Percentiles rank a stretch among this genome's conserved stretches.
Conservation (phyloP, 2,329 filamentous ascomycete species). For the Colletotrichum sp. region DNA sequence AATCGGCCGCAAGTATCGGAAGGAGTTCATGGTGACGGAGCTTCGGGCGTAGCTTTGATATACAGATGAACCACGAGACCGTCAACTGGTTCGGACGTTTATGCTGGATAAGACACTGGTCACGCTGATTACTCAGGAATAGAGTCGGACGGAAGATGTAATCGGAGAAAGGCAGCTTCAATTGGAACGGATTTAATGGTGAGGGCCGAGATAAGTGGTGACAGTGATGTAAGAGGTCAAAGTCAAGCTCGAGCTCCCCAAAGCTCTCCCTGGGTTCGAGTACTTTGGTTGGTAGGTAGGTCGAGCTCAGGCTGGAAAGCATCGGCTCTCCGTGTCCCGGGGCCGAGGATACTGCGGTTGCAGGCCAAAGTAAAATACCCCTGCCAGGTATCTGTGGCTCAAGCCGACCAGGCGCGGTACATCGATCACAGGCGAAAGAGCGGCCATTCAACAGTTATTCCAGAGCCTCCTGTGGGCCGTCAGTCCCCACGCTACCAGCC, state of each 20-base stretch:
- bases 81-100: not conserved
- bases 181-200: not conserved
- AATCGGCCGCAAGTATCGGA: constrained; percentile 65
- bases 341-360: constrained; percentile 26
- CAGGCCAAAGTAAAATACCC: too few species aligned
- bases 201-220: not conserved
- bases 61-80: not conserved
- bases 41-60: not conserved
- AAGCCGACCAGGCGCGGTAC: too few species aligned
- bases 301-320: constrained; percentile 28
- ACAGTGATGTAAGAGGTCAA: constrained; percentile 9
- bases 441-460: too few species aligned
- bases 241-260: not conserved
- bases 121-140: not conserved
- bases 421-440: too few species aligned
- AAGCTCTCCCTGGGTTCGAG: not conserved
- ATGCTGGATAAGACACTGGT: not conserved
- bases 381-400: too few species aligned
- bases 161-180: not conserved
- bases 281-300: not conserved
- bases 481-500: too few species aligned
- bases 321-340: constrained; percentile 30
- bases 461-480: too few species aligned
- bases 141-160: not conserved
- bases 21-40: constrained; percentile 50